phyloP scores from a whole-genome alignment of 768 basidiomycete genomes.

The Russula dissimulans region DNA sequence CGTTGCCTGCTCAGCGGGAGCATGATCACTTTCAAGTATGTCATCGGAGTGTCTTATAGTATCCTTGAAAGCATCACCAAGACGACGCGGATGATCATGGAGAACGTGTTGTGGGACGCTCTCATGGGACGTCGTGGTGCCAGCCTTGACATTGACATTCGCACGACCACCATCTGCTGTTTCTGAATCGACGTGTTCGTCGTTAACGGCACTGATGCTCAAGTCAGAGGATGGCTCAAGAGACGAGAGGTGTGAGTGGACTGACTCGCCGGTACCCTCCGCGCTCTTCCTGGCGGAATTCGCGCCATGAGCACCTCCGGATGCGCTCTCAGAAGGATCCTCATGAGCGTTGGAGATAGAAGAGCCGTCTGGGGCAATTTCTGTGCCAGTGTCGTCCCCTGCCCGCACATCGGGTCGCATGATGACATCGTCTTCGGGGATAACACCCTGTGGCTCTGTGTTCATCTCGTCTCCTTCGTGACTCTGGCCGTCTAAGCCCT shows the following conservation, averaged over 20 bases:
- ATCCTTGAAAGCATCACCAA: slow-evolving; percentile 77
- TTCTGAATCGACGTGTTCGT: slow-evolving; percentile 1
- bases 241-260: not conserved
- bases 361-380: slow-evolving; percentile 1
- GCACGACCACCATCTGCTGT: slow-evolving; percentile 22
- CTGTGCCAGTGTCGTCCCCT: slow-evolving; percentile 22
- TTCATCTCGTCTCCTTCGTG: slow-evolving; percentile 25
- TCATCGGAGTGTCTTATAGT: slow-evolving; percentile 78
- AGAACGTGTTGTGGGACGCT: slow-evolving; percentile 25
- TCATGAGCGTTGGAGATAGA: not conserved
- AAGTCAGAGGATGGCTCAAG: not conserved
- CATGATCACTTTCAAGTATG: slow-evolving; percentile 45
- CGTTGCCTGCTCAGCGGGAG: slow-evolving; percentile 23
- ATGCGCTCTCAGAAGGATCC: not conserved
- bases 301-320: slow-evolving; percentile 3
- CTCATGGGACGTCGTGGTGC: slow-evolving; percentile 32
- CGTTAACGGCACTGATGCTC: not conserved
- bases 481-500: slow-evolving; percentile 1
- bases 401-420: slow-evolving; percentile 31
- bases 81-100: slow-evolving; percentile 53
- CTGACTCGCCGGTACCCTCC: not conserved
- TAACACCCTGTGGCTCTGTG: slow-evolving; percentile 37
- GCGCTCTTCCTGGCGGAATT: slow-evolving; percentile 6
- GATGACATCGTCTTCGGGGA: slow-evolving; percentile 31
- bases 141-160: slow-evolving; percentile 38